A percentile compares a stretch with the other conserved stretches of the same genome.
Conservation (phyloP, 2,329 filamentous ascomycete genomes). For the Claviceps quebecensis region DNA sequence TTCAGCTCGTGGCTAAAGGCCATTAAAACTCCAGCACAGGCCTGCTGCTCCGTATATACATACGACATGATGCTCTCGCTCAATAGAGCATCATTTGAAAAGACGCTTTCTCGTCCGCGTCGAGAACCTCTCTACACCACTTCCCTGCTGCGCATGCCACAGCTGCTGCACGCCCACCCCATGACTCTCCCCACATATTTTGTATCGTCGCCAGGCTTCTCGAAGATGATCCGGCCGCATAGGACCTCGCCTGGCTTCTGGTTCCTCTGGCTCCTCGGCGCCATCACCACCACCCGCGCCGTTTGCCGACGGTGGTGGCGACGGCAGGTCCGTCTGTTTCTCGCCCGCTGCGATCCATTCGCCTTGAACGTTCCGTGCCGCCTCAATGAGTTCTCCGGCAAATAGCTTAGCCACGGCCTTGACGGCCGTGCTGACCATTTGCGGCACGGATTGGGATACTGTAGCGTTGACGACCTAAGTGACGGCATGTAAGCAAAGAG, state of each 20-base stretch:
- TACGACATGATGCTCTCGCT: background rate
- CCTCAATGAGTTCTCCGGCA: conserved; percentile 61
- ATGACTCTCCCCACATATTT: conserved; percentile 45
- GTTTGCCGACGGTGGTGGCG: conserved; percentile 23
- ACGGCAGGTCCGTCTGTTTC: conserved; percentile 38
- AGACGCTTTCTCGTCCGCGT: conserved; percentile 36
- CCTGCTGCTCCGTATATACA: background rate
- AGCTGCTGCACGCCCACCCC: conserved; percentile 45
- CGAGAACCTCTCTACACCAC: conserved; percentile 46
- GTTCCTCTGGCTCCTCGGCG: background rate
- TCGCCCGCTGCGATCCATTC: conserved; percentile 54
- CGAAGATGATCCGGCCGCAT: conserved; percentile 61
- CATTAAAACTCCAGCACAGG: background rate
- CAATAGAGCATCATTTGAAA: conserved; percentile 29
- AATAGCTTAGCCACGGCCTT: conserved; percentile 65
- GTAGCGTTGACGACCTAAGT: conserved; percentile 61
- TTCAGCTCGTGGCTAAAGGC: background rate
- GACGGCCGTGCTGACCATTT: conserved; percentile 61
- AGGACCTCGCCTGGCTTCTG: conserved; percentile 33
- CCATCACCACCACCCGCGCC: conserved; percentile 20
- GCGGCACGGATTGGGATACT: conserved; percentile 63
- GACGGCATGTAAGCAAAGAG: background rate
- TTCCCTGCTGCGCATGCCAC: conserved; percentile 47
- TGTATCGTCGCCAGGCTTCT: conserved; percentile 59
- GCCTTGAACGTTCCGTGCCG: conserved; percentile 53